These are phyloP conservation scores for Beauveria brongniartii DNA, from an alignment of 2,329 filamentous ascomycete genomes.

Conservation along the genomic window DNA sequence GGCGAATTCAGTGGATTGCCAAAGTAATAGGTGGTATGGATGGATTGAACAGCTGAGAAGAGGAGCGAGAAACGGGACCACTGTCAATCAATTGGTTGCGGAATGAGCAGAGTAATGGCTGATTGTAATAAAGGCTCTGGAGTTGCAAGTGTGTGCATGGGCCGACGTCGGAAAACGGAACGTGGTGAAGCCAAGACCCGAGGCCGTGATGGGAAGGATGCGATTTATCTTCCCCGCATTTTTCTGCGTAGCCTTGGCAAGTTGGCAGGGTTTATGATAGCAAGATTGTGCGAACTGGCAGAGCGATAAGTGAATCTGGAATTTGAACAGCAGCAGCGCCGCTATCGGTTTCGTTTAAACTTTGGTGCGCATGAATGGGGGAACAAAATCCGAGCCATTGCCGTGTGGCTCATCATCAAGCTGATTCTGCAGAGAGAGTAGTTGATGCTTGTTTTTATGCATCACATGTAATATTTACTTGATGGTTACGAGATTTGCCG, in stretches of 20 bases:
- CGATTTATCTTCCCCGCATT: constrained; percentile 5
- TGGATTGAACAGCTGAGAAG: not conserved
- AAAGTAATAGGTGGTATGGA: not conserved
- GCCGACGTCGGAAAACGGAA: constrained; percentile 5
- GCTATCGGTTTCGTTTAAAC: not conserved
- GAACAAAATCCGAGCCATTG: not conserved
- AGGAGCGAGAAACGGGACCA: not conserved
- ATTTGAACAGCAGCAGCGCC: not conserved
- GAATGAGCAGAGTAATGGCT: not conserved
- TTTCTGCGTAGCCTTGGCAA: not conserved
- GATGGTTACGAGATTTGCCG: not conserved
- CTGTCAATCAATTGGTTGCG: not conserved
- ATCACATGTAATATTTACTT: not conserved
- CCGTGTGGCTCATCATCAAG: not conserved
- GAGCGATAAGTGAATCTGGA: not conserved
- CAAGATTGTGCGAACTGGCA: not conserved
- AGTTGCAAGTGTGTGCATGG: not conserved
- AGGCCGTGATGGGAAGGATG: not conserved
- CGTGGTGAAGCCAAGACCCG: not conserved
- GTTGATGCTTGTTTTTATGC: not conserved
- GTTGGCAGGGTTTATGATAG: not conserved
- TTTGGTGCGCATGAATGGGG: not conserved
- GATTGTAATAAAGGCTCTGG: not conserved
- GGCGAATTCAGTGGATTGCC: not conserved
- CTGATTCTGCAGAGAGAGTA: not conserved